Evolutionary conservation across 306 rosid species (phyloP), one percentile per base, ranked within the genome.

Genomic region (Lotus japonicus): DNA sequence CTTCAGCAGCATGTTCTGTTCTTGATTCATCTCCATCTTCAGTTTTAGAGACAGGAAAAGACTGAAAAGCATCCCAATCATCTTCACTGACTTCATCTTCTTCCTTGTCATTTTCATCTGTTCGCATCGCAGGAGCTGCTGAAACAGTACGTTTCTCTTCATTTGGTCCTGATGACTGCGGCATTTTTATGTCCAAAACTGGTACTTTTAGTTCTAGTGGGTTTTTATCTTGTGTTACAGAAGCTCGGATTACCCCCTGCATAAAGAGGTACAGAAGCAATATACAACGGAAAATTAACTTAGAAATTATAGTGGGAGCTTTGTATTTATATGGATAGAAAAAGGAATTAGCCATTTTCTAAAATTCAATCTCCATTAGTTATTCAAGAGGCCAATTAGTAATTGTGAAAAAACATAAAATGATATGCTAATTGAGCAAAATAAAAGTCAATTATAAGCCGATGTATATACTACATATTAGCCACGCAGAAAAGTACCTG

Each of bases 11-110:
- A 57, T 69, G 4, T 73, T 74, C 86, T 59, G 65, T 49, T 64
- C 76, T 56, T 39, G 85, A 62, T 49, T 85, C 84, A 45, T 72
- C 74, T 64, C 54, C 87, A 60, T 77, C 84, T 68, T 78, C 86
- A 70, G 46, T 76, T 80, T 75, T 65, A 39, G 96, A 72, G 46
- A 87, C 87, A 46, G 98, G 85, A 66, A 92, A 86, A 59, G 97
- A 92, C 81, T 90, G 98, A 76, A 90, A 92, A 43, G 88, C 80
- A 82, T 92, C 98, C 98, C 98, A 92, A 65, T 88, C 97, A 70
- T 92, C 95, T 36, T 89, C 96, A 69, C 87, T 85, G 36, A 80
- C 82, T 1, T 81, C 91, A 42, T 83, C 84, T 18, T 76, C 86
- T 54, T 82, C 83, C 53, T 23, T 28, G 15, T 17, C 11, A 73